These are phyloP conservation scores for Scolecobasidium constrictum DNA, from an alignment of 2,329 filamentous ascomycete genomes.

Conservation along the genomic window DNA sequence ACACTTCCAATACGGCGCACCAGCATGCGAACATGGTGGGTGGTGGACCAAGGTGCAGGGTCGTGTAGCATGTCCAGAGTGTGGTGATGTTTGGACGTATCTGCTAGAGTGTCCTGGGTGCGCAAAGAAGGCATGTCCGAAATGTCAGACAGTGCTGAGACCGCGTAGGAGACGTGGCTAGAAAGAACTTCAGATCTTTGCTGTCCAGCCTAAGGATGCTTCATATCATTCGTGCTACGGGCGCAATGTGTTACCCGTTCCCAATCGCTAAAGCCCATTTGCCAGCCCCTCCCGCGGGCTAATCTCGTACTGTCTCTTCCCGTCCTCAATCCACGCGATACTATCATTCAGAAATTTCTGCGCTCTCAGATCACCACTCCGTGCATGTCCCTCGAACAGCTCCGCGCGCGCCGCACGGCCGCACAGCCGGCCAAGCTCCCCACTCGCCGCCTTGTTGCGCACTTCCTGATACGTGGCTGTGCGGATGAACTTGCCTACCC, in stretches of 20 bases:
- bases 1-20: background rate
- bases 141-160: constrained; percentile 10
- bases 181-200: too few relatives aligned
- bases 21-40: constrained; percentile 9
- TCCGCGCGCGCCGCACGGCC: constrained; percentile 39
- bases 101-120: constrained; percentile 11
- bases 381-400: constrained; percentile 42
- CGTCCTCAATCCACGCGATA: background rate
- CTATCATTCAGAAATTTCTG: constrained; percentile 31
- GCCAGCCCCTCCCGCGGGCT: too few relatives aligned
- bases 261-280: too few relatives aligned
- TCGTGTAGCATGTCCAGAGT: constrained; percentile 11
- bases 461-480: constrained; percentile 46
- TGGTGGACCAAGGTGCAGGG: constrained; percentile 13
- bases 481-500: constrained; percentile 44
- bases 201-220: too few relatives aligned
- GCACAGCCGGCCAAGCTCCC: constrained; percentile 37
- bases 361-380: constrained; percentile 39
- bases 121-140: constrained; percentile 12
- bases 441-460: constrained; percentile 30
- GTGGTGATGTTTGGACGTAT: constrained; percentile 12
- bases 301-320: too few relatives aligned
- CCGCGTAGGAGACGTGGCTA: background rate
- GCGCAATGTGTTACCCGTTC: too few relatives aligned
- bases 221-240: too few relatives aligned